phyloP scores from a whole-genome alignment of 768 basidiomycete genomes.

The Lactifluus hygrophoroides region DNA sequence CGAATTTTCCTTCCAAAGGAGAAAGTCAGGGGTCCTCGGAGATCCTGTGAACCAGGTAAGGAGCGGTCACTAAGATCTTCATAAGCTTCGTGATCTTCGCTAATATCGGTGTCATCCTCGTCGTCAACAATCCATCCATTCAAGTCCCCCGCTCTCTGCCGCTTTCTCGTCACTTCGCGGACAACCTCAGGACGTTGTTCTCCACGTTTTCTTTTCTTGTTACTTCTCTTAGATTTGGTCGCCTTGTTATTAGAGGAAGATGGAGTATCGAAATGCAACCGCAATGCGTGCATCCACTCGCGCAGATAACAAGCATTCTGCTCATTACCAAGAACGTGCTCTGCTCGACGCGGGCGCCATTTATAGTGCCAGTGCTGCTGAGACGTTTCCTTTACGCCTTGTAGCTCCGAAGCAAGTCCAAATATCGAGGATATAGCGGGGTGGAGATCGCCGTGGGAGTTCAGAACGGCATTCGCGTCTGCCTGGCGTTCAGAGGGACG shows the following conservation, averaged over 20 bases:
- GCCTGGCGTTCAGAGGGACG: not conserved
- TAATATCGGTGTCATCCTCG: conserved; percentile 3
- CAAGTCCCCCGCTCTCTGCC: conserved; percentile 11
- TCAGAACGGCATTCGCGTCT: not conserved
- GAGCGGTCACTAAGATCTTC: not conserved
- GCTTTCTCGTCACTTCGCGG: conserved; percentile 18
- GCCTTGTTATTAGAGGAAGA: conserved; percentile 7
- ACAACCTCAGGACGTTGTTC: conserved; percentile 14
- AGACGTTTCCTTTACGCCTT: conserved; percentile 14
- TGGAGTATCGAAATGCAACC: conserved; percentile 40
- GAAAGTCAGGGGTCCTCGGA: conserved; percentile 7
- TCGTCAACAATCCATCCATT: conserved; percentile 18
- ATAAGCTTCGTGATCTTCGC: not conserved
- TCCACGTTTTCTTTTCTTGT: conserved; percentile 12
- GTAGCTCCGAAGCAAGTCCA: conserved; percentile 5
- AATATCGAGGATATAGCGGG: conserved; percentile 10
- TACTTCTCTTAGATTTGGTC: conserved; percentile 2
- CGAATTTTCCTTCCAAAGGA: conserved; percentile 46
- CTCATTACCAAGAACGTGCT: conserved; percentile 75
- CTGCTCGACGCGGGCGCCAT: conserved; percentile 66
- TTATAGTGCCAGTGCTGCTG: conserved; percentile 60
- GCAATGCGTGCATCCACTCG: conserved; percentile 70
- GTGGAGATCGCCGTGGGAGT: conserved; percentile 2
- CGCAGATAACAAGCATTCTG: conserved; percentile 58
- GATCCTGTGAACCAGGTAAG: not conserved